Base-by-base conservation (phyloP, 2,329 filamentous ascomycete genomes). In the Xylariales sp. region DNA sequence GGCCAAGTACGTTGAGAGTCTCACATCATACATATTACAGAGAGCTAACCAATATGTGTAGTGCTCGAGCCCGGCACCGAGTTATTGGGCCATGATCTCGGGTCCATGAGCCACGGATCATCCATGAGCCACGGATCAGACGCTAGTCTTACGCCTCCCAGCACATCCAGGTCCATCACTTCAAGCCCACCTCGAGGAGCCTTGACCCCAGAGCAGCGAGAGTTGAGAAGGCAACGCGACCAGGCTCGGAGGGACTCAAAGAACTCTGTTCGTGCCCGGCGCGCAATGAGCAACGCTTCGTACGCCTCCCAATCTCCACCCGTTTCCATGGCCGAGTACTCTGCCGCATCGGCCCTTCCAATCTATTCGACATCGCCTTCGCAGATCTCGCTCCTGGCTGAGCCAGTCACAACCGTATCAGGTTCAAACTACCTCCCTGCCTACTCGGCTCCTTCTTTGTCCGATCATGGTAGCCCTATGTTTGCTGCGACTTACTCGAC, bases 161-260 rank as follows among this genome's bases (percentile, higher is more conserved):
- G 60, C 40, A 61, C 60, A 25, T 67, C 73, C 18, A 65, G 71
- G 57, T 78, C 75, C 16, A 59, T 71, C 33, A 78, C 76, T 27
- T 71, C 70, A 16, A 83, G 78, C 58, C 77, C 78, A 18, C 74
- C 76, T 5, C 68, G 71, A 44, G 60, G 61, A 31, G 63, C 62
- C 25, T 65, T 81, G 52, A 77, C 75, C 5, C 63, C 74, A 6
- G 76, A 81, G 53, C 76, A 81, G 55, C 71, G 78, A 45, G 77
- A 80, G 51, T 55, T 81, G 29, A 81, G 78, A 61, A 69, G 76
- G 41, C 77, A 82, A 50, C 68, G 71, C 43, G 77, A 81, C 47
- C 74, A 73, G 48, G 72, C 67, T 30, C 71, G 79, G 40, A 67
- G 78, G 47, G 74, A 78, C 47, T 72, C 72, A 6, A 82, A 81